These are phyloP conservation scores for Verbena officinalis DNA, from an alignment of 257 asterid genomes.

Conservation along the genomic window DNA sequence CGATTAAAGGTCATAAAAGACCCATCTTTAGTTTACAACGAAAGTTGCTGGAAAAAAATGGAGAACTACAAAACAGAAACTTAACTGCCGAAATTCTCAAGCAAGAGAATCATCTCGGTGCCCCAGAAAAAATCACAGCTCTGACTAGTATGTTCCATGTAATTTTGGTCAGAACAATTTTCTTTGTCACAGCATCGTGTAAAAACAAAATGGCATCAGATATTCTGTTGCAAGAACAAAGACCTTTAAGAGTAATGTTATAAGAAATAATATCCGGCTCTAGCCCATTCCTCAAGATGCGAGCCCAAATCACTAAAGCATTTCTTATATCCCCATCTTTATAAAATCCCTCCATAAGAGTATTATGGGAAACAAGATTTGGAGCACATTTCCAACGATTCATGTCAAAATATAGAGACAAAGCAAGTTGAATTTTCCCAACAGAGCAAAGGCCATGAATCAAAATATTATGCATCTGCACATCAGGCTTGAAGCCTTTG, in stretches of 20 bases:
- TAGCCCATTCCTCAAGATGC: conserved; percentile 66
- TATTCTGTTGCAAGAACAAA: conserved; percentile 75
- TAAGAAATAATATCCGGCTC: conserved; percentile 84
- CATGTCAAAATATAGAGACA: conserved; percentile 71
- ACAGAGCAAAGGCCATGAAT: conserved; percentile 90
- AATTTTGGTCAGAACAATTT: conserved; percentile 63
- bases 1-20: conserved; percentile 8
- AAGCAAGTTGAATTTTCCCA: conserved; percentile 57
- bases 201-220: conserved; percentile 61
- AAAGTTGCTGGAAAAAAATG: conserved; percentile 17
- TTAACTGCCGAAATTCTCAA: conserved; percentile 33
- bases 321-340: conserved; percentile 62
- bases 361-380: conserved; percentile 77
- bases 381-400: conserved; percentile 56
- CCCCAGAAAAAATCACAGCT: conserved; percentile 59
- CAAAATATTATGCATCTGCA: conserved; percentile 83
- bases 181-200: conserved; percentile 60
- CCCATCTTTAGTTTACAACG: neutral
- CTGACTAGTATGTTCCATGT: conserved; percentile 96
- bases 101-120: conserved; percentile 29
- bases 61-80: conserved; percentile 23
- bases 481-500: conserved; percentile 75
- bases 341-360: conserved; percentile 92
- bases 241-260: conserved; percentile 86
- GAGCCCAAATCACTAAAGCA: conserved; percentile 81